Conservation (phyloP, 2,329 filamentous ascomycete species). For the Bipolaris zeicola region DNA sequence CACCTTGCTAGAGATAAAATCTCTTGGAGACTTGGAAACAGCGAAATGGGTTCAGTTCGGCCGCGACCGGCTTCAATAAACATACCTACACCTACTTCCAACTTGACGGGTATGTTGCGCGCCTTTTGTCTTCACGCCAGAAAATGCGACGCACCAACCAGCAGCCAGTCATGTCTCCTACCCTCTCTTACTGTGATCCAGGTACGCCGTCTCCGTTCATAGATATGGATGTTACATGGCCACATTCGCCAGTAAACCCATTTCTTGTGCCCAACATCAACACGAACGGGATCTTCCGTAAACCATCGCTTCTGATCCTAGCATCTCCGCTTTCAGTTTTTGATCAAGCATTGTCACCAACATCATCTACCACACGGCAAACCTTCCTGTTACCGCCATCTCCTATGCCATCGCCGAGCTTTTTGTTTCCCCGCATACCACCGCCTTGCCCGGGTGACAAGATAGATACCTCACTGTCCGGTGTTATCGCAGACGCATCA, state of each 20-base stretch:
- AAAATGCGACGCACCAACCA: slow-evolving; percentile 19
- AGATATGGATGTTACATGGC: not conserved
- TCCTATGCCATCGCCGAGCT: slow-evolving; percentile 15
- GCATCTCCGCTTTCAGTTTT: slow-evolving; percentile 28
- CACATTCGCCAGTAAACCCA: slow-evolving; percentile 19
- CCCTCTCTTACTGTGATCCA: slow-evolving; percentile 25
- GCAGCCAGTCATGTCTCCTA: slow-evolving; percentile 1
- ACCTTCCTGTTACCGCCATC: slow-evolving; percentile 2
- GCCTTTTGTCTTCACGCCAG: slow-evolving; percentile 20
- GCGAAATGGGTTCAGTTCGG: slow-evolving; percentile 13
- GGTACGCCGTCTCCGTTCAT: slow-evolving; percentile 20
- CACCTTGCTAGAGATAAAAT: not conserved
- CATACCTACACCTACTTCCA: slow-evolving; percentile 15
- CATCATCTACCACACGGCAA: not conserved
- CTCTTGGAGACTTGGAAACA: not conserved
- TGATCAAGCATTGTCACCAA: slow-evolving; percentile 9
- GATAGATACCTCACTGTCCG: not conserved
- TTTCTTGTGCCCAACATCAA: slow-evolving; percentile 15
- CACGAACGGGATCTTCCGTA: not conserved
- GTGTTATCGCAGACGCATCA: not conserved
- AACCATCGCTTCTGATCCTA: slow-evolving; percentile 21
- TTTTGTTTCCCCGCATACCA: slow-evolving; percentile 20
- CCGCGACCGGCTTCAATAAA: slow-evolving; percentile 21
- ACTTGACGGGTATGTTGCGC: slow-evolving; percentile 9
- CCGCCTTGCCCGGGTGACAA: slow-evolving; percentile 4